phyloP scores from a whole-genome alignment of 305 asterid genomes.

The Fraxinus xanthoxyloides region DNA sequence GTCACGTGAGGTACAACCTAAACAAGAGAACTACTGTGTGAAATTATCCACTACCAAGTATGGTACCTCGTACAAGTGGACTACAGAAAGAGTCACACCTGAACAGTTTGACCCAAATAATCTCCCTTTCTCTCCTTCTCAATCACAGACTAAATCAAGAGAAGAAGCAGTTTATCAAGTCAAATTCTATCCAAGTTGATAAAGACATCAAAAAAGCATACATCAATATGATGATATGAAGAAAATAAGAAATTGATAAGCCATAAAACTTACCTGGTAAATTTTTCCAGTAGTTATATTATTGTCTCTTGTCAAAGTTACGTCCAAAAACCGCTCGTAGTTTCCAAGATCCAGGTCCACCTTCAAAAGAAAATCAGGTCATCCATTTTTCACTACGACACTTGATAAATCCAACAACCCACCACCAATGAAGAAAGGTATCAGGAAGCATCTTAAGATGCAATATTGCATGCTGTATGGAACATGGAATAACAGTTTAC shows the following conservation, averaged over 20 bases:
- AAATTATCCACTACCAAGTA: slow-evolving; percentile 7
- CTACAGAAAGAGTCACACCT: slow-evolving; percentile 35
- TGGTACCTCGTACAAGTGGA: slow-evolving; percentile 6
- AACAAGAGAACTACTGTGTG: slow-evolving; percentile 20
- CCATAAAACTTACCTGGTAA: slow-evolving; percentile 54
- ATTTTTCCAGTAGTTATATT: slow-evolving; percentile 93
- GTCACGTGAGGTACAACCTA: slow-evolving; percentile 81
- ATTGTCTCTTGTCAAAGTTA: slow-evolving; percentile 74
- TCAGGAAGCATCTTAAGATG: neutral
- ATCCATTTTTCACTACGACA: slow-evolving; percentile 13
- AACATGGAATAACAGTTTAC: neutral
- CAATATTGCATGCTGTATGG: neutral
- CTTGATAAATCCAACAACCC: slow-evolving; percentile 1
- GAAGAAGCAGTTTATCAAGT: slow-evolving; percentile 11
- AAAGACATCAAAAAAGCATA: neutral
- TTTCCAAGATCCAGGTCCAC: slow-evolving; percentile 98
- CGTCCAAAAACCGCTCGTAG: slow-evolving; percentile 83
- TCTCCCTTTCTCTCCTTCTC: slow-evolving; percentile 76
- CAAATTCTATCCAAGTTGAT: slow-evolving; percentile 11
- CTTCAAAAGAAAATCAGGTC: slow-evolving; percentile 42
- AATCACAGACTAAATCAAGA: slow-evolving; percentile 45
- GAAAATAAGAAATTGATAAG: neutral
- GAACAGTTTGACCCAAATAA: slow-evolving; percentile 70
- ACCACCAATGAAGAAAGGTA: slow-evolving; percentile 5
- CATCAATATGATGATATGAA: neutral